Evolutionary conservation across 768 basidiomycete species (phyloP), one percentile per base, ranked within the genome.

Genomic region (Auriscalpium vulgare): DNA sequence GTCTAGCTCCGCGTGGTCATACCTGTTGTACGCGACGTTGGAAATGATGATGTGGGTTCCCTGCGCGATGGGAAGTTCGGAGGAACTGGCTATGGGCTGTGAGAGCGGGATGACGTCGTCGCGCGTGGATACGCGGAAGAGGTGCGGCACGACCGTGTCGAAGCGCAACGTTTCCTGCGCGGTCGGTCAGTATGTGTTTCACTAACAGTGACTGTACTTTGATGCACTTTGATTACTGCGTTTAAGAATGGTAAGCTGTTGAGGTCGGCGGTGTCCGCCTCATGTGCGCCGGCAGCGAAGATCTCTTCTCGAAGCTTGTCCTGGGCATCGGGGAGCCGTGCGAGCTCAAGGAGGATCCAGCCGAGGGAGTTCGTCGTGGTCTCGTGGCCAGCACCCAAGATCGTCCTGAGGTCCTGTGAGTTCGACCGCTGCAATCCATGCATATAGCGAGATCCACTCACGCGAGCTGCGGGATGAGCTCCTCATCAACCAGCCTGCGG

Each of bases 61-160:
- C 44, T 23, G 53, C 14, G 51, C 40, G 11, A 60, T 37, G n/a
- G 34, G 35, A 9, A 58, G 38, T 10, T 52, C 53, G 17, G 59
- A 59, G 11, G 37, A 40, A 43, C 54, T 50, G 21, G 13, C 14
- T 21, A 59, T 37, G 16, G 23, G 40, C 21, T 8, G 19, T 4
- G 62, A 50, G 36, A 66, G 56, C 4, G 65, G 65, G 21, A 66
- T 53, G n/a, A 63, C 56, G 13, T 66, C 63, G 38, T 66, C 65
- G 5, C 56, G 60, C 14, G 47, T 53, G 1, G 63, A 58, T 48
- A 50, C 43, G 5, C 66, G 65, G 43, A 59, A 34, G 17, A 64
- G 49, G 17, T 38, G 37, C 10, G 51, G 53, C 37, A 61, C 56
- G n/a, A 65, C 60, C 1, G 62, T 59, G 44, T 66, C 60, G 44